Base-by-base conservation (phyloP, 331 rosid species). In the Pyrus hybrid region DNA sequence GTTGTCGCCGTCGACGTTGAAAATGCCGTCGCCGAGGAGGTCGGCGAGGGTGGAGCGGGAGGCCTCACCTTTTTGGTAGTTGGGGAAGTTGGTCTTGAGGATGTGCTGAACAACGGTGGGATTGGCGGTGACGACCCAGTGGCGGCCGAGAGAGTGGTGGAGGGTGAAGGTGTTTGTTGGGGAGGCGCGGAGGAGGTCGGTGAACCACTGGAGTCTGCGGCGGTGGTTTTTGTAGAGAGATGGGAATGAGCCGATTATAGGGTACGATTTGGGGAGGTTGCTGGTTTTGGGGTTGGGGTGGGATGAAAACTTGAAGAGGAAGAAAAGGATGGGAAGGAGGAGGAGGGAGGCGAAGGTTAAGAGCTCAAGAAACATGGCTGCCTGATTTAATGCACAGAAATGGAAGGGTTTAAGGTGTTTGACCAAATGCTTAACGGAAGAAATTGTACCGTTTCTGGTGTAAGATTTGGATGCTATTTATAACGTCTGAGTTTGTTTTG, bases 11-110 rank as follows among this genome's bases (percentile, higher is more conserved):
- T 89, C 90, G 22, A 84, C 77, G 80, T 70, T 83, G 83, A 91
- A 91, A 80, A 93, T 93, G 0, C 96, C 96, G 37, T 74, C 32
- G 18, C 96, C 95, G 65, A 93, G 94, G 68, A 93, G 68, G 73
- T 85, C 86, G 0, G 32, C n/a, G 37, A 72, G 49, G 26, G 60
- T 21, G 14, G 13, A 4, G n/a, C 75, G 33, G n/a, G 53, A 7
- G 33, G 20, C 0, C 10, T 63, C 45, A 25, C 88, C 86, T 7
- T 85, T 85, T 4, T 62, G 62, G 78, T 81, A 85, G 57, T 23
- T 57, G 28, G 77, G 65, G 68, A 82, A 85, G 32, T 74, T 60
- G 23, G 83, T 79, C 56, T 77, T 82, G 79, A 85, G 84, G 29
- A 85, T 82, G 61, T 82, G 84, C 23, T 82, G 84, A 21, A 82